phyloP scores from a whole-genome alignment of 225 moss, liverwort and hornwort species.

The Bryoerythrophyllum caledonicum region DNA sequence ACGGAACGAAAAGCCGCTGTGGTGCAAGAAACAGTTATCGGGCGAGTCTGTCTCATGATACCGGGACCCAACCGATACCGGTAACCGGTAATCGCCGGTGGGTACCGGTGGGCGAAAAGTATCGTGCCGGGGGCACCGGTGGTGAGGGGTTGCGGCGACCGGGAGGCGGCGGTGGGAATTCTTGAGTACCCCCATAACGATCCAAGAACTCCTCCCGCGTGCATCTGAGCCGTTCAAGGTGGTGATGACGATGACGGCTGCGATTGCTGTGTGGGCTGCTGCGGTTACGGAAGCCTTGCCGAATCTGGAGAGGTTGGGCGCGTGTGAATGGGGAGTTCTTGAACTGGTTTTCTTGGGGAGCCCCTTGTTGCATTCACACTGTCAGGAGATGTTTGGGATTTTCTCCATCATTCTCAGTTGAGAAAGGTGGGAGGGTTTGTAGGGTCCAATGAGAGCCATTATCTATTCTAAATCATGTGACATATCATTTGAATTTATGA shows the following conservation, averaged over 20 bases:
- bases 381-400: too few relatives aligned
- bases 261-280: background rate
- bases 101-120: accelerated
- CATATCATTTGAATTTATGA: too few relatives aligned
- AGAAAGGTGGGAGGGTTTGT: too few relatives aligned
- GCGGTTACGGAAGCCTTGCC: constrained; percentile 25
- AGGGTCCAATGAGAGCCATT: too few relatives aligned
- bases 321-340: constrained; percentile 32
- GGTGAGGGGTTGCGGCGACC: background rate
- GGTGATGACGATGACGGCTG: background rate
- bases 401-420: too few relatives aligned
- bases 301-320: constrained; percentile 21
- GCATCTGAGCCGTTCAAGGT: constrained; percentile 15
- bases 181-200: constrained; percentile 36
- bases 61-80: constrained; percentile 34
- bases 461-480: too few relatives aligned
- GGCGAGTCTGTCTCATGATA: constrained; percentile 31
- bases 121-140: background rate
- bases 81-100: constrained; percentile 12
- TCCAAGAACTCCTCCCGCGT: constrained; percentile 19
- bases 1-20: constrained; percentile 25
- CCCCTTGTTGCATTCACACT: background rate
- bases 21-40: constrained; percentile 38
- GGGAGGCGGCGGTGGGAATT: constrained; percentile 21
- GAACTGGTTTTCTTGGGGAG: constrained; percentile 18